Conservation (phyloP, 2,329 filamentous ascomycete species). For the Dendryphion nanum region DNA sequence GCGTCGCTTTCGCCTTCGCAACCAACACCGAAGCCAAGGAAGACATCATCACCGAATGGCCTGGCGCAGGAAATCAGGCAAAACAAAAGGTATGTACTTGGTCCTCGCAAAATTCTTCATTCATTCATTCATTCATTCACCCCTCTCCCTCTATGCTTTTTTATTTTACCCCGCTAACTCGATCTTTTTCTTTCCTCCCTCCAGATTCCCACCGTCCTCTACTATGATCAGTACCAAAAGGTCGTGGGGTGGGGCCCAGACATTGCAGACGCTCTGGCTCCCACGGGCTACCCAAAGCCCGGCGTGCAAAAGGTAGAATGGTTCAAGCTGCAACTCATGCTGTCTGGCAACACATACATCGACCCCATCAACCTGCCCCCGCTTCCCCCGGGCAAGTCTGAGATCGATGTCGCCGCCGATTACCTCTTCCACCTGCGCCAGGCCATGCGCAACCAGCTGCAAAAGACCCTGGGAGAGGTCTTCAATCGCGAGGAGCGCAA, state of each 20-base stretch:
- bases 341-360: constrained; percentile 98
- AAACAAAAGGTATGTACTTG: constrained; percentile 94
- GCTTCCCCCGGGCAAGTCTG: constrained; percentile 94
- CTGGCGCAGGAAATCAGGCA: constrained; percentile 92
- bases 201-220: constrained; percentile 96
- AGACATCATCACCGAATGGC: constrained; percentile 99
- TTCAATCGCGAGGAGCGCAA: constrained; percentile 98
- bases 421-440: constrained; percentile 98
- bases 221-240: constrained; percentile 99
- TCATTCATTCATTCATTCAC: neutral
- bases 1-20: constrained; percentile 88
- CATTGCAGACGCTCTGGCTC: constrained; percentile 93
- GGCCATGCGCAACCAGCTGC: constrained; percentile 91
- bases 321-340: constrained; percentile 99
- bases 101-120: too few relatives aligned
- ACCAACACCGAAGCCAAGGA: constrained; percentile 97
- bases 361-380: constrained; percentile 98
- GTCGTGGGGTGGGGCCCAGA: constrained; percentile 99
- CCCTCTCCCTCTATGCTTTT: neutral
- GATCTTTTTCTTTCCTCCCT: neutral
- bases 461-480: constrained; percentile 95
- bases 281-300: constrained; percentile 95
- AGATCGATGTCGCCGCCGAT: constrained; percentile 98
- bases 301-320: constrained; percentile 99
- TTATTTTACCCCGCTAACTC: neutral